Percentiles rank a stretch among this genome's conserved stretches.
phyloP scores from a whole-genome alignment of 495 filamentous ascomycete genomes.

The Hypoxylon intermedium region DNA sequence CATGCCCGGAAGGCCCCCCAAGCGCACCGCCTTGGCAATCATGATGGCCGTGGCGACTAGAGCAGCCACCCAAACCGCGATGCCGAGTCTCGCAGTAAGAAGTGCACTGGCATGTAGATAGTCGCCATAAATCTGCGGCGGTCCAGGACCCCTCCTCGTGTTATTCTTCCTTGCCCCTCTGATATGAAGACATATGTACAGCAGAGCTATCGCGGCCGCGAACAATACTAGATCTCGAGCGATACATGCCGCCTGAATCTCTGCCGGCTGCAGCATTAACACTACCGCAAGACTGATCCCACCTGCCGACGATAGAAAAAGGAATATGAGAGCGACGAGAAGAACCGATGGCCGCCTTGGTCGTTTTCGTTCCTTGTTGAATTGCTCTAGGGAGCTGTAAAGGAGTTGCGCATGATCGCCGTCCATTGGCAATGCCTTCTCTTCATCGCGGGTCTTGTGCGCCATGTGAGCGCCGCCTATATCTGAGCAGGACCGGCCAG shows the following conservation, averaged over 20 bases:
- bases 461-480: conserved; percentile 30
- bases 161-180: conserved; percentile 33
- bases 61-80: conserved; percentile 37
- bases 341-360: conserved; percentile 30
- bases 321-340: conserved; percentile 34
- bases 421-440: conserved; percentile 10
- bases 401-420: conserved; percentile 28
- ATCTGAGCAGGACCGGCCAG: conserved; percentile 29
- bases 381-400: conserved; percentile 40
- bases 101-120: conserved; percentile 43
- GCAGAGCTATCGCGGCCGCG: conserved; percentile 26
- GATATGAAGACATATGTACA: conserved; percentile 41
- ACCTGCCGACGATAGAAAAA: conserved; percentile 35
- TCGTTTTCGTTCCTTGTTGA: conserved; percentile 31
- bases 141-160: conserved; percentile 19
- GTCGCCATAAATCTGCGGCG: conserved; percentile 35
- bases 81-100: conserved; percentile 39
- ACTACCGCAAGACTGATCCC: conserved; percentile 32
- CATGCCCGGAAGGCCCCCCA: conserved; percentile 17
- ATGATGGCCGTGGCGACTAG: conserved; percentile 35
- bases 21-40: conserved; percentile 23
- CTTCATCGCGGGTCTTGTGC: conserved; percentile 18
- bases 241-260: conserved; percentile 32
- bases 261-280: conserved; percentile 26
- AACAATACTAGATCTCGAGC: conserved; percentile 40